Base-by-base conservation (phyloP, 1,284 basidiomycete genomes). In the Sporisorium scitamineum region DNA sequence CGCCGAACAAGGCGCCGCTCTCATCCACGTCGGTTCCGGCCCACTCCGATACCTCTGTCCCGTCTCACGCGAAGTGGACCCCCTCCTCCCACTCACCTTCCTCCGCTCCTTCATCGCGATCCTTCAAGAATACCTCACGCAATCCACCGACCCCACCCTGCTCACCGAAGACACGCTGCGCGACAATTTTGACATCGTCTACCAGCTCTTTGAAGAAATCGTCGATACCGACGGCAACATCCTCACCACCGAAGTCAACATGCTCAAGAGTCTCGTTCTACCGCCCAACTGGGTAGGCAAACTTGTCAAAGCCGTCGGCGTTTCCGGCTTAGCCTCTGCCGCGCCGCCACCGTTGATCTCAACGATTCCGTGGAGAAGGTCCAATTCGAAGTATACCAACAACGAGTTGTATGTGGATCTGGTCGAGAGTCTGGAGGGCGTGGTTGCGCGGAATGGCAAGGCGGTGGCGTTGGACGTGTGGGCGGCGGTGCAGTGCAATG, bases 41-140 rank as follows among this genome's bases (percentile, higher is more conserved):
- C 92, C 87, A 69, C 87, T 96, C 84, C 89, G 90, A 74, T 89
- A 94, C 67, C 86, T 96, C 27, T 92, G 91, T 77, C 93, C 94
- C 26, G 88, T 96, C 44, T 93, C 92, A 72, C 90, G 90, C 52
- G 91, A 94, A 83, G 93, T 92, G 80, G 95, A 97, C 83, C 94
- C 95, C 0, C 87, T 96, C 27, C 91, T 95, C 59, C 94, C 92
- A 3, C 94, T 97, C 83, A 89, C 94, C 0, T 97, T 97, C 85
- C 86, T 97, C 26, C 90, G 93, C 80, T 90, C 91, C 0, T 94
- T 97, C 81, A 87, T 93, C 52, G 90, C 93, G 52, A 78, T 81
- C 56, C 54, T 83, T n/a, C 79, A 82, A 57, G 75, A 77, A 32
- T 83, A 84, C 47, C 74, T 83, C 26, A 69, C 66, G 2, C 73